A percentile compares a stretch with the other conserved stretches of the same genome.
Conservation (phyloP, 768 basidiomycete species). For the Rhodotorula sphaerocarpa region DNA sequence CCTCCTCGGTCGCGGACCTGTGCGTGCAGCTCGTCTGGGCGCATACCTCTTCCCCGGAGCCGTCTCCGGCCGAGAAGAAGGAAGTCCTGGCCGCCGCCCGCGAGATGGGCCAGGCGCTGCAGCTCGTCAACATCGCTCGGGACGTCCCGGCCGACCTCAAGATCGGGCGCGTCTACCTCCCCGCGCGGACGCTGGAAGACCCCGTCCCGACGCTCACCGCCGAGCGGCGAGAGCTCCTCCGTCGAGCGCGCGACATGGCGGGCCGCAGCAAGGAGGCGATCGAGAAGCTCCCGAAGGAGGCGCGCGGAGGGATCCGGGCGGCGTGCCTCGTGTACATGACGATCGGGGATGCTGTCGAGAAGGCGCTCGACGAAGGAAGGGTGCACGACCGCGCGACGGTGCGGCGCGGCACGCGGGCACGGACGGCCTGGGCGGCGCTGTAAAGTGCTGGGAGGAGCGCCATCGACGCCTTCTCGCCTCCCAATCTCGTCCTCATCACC, state of each 20-base stretch:
- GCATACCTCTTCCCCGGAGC: not conserved
- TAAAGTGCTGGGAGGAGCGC: too few relatives aligned
- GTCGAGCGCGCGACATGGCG: constrained; percentile 39
- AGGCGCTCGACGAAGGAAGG: constrained; percentile 17
- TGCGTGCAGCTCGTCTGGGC: constrained; percentile 44
- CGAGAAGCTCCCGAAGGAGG: constrained; percentile 35
- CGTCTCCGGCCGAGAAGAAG: not conserved
- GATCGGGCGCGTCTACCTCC: constrained; percentile 43
- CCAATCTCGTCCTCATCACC: too few relatives aligned
- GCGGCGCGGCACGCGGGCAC: constrained; percentile 12
- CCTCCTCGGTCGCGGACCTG: constrained; percentile 44
- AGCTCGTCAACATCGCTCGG: constrained; percentile 45
- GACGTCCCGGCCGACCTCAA: constrained; percentile 43
- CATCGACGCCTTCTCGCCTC: too few relatives aligned
- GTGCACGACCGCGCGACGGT: constrained; percentile 28
- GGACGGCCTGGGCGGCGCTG: constrained; percentile 18
- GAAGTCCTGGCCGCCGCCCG: constrained; percentile 34
- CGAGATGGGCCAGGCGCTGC: constrained; percentile 45
- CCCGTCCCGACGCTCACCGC: constrained; percentile 22
- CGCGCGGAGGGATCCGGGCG: constrained; percentile 42
- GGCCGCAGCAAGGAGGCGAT: constrained; percentile 28
- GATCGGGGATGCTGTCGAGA: constrained; percentile 41
- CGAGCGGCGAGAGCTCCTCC: constrained; percentile 34
- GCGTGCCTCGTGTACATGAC: constrained; percentile 44
- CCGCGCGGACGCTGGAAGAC: constrained; percentile 31